These are phyloP conservation scores for Astrothelium subdiscretum DNA, from an alignment of 495 filamentous ascomycete species.

Conservation along the genomic window DNA sequence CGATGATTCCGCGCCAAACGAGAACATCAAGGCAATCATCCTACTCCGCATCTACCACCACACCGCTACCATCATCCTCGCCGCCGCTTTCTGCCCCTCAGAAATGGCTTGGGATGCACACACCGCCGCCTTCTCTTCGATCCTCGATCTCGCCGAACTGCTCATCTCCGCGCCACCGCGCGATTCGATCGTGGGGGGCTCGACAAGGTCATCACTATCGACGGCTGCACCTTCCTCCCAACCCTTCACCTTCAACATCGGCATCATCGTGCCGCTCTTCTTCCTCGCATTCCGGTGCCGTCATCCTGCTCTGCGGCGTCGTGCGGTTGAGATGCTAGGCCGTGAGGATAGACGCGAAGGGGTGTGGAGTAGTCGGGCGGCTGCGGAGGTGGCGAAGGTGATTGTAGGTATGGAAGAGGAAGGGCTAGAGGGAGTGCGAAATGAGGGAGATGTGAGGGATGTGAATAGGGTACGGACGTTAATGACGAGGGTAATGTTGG, in stretches of 20 bases:
- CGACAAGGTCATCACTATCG: too few relatives aligned
- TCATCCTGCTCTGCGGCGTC: background rate
- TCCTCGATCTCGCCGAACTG: background rate
- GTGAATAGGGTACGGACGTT: background rate
- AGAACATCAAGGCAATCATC: background rate
- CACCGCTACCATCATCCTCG: background rate
- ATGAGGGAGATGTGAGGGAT: background rate
- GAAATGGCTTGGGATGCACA: background rate
- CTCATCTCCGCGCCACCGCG: too few relatives aligned
- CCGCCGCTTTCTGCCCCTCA: background rate
- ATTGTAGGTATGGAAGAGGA: background rate
- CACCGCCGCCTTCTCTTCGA: background rate
- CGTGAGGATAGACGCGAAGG: background rate
- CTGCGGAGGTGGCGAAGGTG: background rate
- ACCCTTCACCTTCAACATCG: background rate
- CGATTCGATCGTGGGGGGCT: too few relatives aligned
- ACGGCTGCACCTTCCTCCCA: background rate
- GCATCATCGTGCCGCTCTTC: background rate
- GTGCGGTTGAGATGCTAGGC: background rate
- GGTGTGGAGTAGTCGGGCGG: background rate
- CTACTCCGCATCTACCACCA: background rate
- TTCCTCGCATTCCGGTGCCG: background rate
- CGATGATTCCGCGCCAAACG: background rate
- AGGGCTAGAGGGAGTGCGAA: background rate
- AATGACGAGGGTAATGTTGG: background rate